A percentile compares a stretch with the other conserved stretches of the same genome.
Conservation (phyloP, 1,139 yeast genomes). For the Wickerhamomyces sp. region DNA sequence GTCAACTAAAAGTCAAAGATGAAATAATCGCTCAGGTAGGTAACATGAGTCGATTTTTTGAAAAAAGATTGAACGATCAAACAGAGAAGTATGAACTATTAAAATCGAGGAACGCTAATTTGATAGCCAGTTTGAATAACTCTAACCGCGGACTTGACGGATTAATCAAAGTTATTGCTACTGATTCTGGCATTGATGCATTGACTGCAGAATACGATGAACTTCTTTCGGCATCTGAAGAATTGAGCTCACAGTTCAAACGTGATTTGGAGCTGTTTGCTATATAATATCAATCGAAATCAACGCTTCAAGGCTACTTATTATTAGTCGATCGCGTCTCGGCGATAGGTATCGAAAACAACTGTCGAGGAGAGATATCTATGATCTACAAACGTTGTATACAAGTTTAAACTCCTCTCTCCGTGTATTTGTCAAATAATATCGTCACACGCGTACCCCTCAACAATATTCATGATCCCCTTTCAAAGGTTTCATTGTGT, state of each 20-base stretch:
- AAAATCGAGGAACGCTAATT: constrained; percentile 7
- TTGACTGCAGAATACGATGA: neutral
- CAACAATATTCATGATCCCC: no score
- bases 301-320: no score
- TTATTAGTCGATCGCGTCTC: no score
- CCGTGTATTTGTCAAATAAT: no score
- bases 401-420: no score
- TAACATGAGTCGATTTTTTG: constrained; percentile 31
- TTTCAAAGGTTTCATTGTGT: no score
- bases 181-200: neutral
- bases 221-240: neutral
- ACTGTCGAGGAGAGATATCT: no score
- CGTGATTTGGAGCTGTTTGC: constrained; percentile 4
- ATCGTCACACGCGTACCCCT: no score
- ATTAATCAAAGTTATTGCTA: neutral
- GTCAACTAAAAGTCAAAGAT: constrained; percentile 27
- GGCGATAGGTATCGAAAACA: no score
- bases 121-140: neutral
- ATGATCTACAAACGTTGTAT: no score
- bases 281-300: neutral
- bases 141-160: neutral
- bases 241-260: neutral
- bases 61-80: constrained; percentile 33
- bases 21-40: constrained; percentile 19
- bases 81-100: constrained; percentile 20